Evolutionary conservation across 441 rosid species (phyloP).

Genomic region (Pelargonium citronellum): DNA sequence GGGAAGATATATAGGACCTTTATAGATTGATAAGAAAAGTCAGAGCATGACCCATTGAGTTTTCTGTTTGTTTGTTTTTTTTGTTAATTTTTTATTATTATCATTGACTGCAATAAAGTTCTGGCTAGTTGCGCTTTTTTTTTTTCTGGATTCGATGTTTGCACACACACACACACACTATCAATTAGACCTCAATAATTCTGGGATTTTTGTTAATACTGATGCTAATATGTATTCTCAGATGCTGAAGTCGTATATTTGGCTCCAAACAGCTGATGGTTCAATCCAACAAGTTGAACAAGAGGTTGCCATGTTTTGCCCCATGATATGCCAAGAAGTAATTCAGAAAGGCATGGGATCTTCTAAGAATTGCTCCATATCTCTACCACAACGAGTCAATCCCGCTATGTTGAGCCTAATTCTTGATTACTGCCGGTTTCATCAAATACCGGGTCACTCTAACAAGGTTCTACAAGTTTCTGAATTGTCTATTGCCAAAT

Average conservation of each 20-base stretch:
- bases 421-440: conserved; percentile 73
- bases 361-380: conserved; percentile 53
- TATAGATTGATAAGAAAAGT: neutral
- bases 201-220: conserved; percentile 10
- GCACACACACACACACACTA: neutral
- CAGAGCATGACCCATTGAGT: neutral
- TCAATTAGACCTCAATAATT: neutral
- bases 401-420: conserved; percentile 55
- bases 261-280: conserved; percentile 69
- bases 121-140: conserved; percentile 11
- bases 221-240: conserved; percentile 23
- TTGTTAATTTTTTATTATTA: no score
- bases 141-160: neutral
- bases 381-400: conserved; percentile 62
- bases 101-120: neutral
- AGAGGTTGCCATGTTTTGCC: conserved; percentile 75
- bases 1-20: neutral
- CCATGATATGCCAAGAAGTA: conserved; percentile 64
- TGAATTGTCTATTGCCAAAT: conserved; percentile 20
- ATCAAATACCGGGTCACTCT: conserved; percentile 62
- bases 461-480: conserved; percentile 40
- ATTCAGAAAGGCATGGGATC: conserved; percentile 57
- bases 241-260: conserved; percentile 68
- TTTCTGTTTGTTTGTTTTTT: neutral
- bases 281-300: conserved; percentile 69